A percentile compares a stretch with the other conserved stretches of the same genome.
These are phyloP conservation scores for Neonectria sp. DNA, from an alignment of 2,329 filamentous ascomycete species.

Conservation along the genomic window DNA sequence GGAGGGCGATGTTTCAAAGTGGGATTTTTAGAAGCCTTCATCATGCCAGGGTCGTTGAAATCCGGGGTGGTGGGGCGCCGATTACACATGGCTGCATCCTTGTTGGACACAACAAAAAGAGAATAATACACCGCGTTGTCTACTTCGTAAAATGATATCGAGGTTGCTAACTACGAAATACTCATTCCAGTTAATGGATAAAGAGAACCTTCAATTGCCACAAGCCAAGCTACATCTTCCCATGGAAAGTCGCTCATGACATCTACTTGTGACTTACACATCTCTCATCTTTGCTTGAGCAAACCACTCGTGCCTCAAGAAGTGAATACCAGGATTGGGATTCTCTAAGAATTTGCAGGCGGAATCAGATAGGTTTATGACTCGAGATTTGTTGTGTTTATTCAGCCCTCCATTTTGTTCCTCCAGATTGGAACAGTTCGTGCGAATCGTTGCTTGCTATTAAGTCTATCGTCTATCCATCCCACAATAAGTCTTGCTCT, in stretches of 20 bases:
- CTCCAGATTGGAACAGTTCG: too few relatives aligned
- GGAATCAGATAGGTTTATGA: too few relatives aligned
- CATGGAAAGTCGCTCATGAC: neutral
- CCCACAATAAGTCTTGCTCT: neutral
- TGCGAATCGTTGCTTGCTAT: neutral
- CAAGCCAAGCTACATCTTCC: neutral
- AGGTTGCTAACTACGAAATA: neutral
- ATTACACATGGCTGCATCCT: neutral
- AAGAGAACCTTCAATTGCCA: neutral
- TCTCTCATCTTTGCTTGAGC: too few relatives aligned
- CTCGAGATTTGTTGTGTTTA: too few relatives aligned
- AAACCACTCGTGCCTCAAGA: too few relatives aligned
- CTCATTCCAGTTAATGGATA: neutral
- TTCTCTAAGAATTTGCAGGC: too few relatives aligned
- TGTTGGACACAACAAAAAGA: neutral
- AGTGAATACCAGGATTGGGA: too few relatives aligned
- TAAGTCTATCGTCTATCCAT: conserved; percentile 5
- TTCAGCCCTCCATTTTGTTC: too few relatives aligned
- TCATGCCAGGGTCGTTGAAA: conserved; percentile 1
- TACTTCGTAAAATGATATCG: neutral
- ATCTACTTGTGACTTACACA: neutral
- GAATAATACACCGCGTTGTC: too few relatives aligned
- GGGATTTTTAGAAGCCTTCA: conserved; percentile 41
- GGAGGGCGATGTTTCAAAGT: conserved; percentile 14
- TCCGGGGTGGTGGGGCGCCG: neutral